Evolutionary conservation across 2,329 filamentous ascomycete species (phyloP).

Genomic region (Calonectria naviculata): DNA sequence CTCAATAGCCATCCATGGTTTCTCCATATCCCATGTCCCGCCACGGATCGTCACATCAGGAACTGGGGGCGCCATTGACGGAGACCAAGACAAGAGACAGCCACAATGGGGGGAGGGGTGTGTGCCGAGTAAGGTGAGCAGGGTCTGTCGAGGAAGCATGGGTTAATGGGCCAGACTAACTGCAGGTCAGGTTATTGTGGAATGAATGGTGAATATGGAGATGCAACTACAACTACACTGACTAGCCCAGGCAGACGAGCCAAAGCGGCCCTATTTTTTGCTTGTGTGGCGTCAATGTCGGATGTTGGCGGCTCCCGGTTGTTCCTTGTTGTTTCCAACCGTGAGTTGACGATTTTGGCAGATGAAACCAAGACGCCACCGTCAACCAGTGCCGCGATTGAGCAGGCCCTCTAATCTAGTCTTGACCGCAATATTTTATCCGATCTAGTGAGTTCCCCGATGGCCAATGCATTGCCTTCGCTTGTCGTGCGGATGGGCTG

Average conservation of each 20-base stretch:
- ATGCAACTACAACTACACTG: not conserved
- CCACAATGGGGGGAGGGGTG: slow-evolving; percentile 6
- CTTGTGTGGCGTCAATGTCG: not conserved
- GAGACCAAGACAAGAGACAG: slow-evolving; percentile 15
- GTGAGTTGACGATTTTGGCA: slow-evolving; percentile 4
- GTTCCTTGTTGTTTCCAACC: slow-evolving; percentile 5
- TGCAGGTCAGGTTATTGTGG: slow-evolving; percentile 14
- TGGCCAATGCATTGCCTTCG: not conserved
- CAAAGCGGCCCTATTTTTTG: not conserved
- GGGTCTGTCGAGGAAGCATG: slow-evolving; percentile 4
- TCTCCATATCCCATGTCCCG: slow-evolving; percentile 13
- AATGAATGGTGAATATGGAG: slow-evolving; percentile 4
- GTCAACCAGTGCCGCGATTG: not conserved
- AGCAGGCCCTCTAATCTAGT: not conserved
- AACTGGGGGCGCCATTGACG: slow-evolving; percentile 9
- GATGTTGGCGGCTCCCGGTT: slow-evolving; percentile 1
- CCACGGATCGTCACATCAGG: slow-evolving; percentile 22
- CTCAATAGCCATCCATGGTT: slow-evolving; percentile 2
- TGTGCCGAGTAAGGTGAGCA: slow-evolving; percentile 1
- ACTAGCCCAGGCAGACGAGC: not conserved
- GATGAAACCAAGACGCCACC: slow-evolving; percentile 6
- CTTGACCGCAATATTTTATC: not conserved
- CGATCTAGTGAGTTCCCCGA: not conserved
- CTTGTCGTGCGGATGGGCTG: not conserved
- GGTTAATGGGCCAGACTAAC: slow-evolving; percentile 1